These are phyloP conservation scores for Scedosporium minutisporum DNA, from an alignment of 2,329 filamentous ascomycete genomes.

Conservation along the genomic window DNA sequence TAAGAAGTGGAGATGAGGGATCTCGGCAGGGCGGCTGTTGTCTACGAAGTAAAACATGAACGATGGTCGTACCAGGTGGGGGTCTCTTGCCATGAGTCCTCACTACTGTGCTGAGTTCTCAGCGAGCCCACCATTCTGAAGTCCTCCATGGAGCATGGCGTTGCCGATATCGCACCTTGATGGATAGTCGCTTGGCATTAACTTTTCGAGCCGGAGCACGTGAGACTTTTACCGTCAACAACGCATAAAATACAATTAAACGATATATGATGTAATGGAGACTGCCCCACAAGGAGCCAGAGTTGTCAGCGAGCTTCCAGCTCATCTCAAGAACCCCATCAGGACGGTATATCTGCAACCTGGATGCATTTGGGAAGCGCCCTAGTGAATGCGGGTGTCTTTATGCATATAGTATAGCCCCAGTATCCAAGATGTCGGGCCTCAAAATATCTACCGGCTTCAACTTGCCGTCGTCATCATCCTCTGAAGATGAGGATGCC, in stretches of 20 bases:
- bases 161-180: neutral
- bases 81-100: neutral
- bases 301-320: neutral
- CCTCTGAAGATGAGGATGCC: constrained; percentile 45
- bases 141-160: neutral
- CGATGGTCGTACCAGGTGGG: neutral
- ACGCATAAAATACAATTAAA: neutral
- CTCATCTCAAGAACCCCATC: neutral
- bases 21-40: neutral
- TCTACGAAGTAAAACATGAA: neutral
- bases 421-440: neutral
- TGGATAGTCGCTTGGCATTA: neutral
- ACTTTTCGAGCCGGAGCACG: no score
- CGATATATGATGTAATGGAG: neutral
- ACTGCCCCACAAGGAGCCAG: neutral
- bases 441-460: neutral
- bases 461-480: neutral
- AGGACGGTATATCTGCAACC: neutral
- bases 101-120: no score
- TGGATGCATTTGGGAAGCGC: neutral
- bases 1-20: neutral
- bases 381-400: neutral
- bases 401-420: no score
- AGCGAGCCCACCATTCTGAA: neutral
- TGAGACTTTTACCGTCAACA: no score